phyloP scores from a whole-genome alignment of 331 rosid genomes.

The Dryas integrifolia region DNA sequence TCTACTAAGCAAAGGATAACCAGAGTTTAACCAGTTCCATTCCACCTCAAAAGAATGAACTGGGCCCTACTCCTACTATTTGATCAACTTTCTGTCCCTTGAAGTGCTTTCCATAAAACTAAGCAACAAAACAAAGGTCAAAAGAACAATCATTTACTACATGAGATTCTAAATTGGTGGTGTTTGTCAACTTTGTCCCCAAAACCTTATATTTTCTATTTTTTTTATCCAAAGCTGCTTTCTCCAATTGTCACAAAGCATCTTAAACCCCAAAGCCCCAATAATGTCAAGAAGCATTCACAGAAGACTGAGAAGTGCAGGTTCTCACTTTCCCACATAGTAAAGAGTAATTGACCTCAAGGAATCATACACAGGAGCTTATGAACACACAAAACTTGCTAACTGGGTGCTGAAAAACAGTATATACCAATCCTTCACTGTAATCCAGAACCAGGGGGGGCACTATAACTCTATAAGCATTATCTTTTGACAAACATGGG shows the following conservation, averaged over 20 bases:
- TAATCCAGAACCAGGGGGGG: constrained; percentile 18
- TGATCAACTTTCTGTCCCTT: constrained; percentile 25
- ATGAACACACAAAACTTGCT: background rate
- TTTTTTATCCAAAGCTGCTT: constrained; percentile 9
- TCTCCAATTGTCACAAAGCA: constrained; percentile 18
- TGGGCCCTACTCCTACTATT: constrained; percentile 7
- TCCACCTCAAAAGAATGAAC: constrained; percentile 9
- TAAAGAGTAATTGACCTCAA: background rate
- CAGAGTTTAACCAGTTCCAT: constrained; percentile 20
- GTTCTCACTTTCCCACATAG: constrained; percentile 8
- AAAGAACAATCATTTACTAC: constrained; percentile 25
- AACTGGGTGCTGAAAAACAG: constrained; percentile 8
- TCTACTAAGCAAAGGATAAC: constrained; percentile 10
- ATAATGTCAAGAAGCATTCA: background rate
- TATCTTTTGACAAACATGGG: constrained; percentile 35
- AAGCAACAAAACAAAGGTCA: constrained; percentile 31
- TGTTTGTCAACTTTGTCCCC: background rate
- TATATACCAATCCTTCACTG: constrained; percentile 24
- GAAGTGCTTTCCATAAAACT: constrained; percentile 21
- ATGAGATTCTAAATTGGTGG: constrained; percentile 30
- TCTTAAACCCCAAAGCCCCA: constrained; percentile 6
- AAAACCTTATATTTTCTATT: background rate
- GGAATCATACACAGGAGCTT: background rate
- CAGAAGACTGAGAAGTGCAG: background rate
- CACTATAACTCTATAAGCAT: constrained; percentile 13